A percentile compares a stretch with the other conserved stretches of the same genome.
Conservation (phyloP, 352 stramenopile genomes). For the Pythium folliculosum region DNA sequence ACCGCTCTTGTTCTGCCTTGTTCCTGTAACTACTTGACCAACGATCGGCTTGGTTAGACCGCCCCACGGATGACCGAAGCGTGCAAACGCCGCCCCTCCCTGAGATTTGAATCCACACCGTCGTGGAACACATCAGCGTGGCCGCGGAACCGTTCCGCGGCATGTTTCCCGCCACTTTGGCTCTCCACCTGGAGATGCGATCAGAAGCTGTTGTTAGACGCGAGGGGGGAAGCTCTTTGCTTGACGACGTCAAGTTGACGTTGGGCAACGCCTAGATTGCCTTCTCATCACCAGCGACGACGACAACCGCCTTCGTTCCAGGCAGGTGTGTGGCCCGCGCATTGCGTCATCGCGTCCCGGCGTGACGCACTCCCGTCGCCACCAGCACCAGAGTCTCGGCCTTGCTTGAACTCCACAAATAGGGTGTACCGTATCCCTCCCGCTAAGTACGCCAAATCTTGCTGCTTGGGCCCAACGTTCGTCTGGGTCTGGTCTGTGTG, state of each 20-base stretch:
- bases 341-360: background rate
- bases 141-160: no score
- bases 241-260: no score
- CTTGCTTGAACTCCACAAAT: background rate
- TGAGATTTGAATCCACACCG: no score
- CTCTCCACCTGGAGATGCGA: no score
- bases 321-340: no score
- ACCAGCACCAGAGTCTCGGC: background rate
- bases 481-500: background rate
- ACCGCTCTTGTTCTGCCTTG: background rate
- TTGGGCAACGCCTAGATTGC: background rate
- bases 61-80: background rate
- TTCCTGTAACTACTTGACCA: background rate
- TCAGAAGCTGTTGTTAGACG: no score
- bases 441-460: slow-evolving; percentile 9
- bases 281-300: slow-evolving; percentile 1
- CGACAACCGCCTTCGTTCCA: background rate
- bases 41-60: background rate
- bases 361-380: slow-evolving; percentile 1
- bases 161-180: no score
- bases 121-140: no score
- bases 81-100: no score
- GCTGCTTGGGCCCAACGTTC: slow-evolving; percentile 23
- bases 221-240: no score
- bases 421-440: background rate